phyloP scores from a whole-genome alignment of 2,329 filamentous ascomycete species.

The Xylaria sp. region DNA sequence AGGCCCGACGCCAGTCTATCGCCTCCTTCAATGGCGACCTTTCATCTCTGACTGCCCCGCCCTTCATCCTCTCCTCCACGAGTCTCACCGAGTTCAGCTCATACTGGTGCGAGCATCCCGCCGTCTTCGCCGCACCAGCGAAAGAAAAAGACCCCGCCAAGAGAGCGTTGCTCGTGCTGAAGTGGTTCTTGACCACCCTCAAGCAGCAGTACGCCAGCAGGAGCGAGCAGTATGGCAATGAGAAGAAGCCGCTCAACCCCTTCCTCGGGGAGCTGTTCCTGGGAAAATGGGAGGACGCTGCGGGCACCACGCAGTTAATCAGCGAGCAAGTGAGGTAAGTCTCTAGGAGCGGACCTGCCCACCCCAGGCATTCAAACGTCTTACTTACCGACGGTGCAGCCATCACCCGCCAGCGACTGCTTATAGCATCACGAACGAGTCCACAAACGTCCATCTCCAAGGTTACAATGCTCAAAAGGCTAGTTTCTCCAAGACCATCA shows the following conservation, averaged over 20 bases:
- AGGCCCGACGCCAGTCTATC: slow-evolving; percentile 32
- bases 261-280: slow-evolving; percentile 56
- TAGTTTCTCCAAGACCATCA: slow-evolving; percentile 52
- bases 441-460: slow-evolving; percentile 49
- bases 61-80: slow-evolving; percentile 52
- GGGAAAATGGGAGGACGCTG: slow-evolving; percentile 37
- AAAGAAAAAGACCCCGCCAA: slow-evolving; percentile 46
- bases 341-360: neutral
- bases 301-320: slow-evolving; percentile 36
- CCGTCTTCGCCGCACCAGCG: slow-evolving; percentile 51
- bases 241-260: slow-evolving; percentile 57
- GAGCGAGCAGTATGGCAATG: slow-evolving; percentile 48
- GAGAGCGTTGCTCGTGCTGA: slow-evolving; percentile 50
- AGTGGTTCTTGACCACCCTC: slow-evolving; percentile 51
- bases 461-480: slow-evolving; percentile 57
- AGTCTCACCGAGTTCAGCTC: slow-evolving; percentile 53
- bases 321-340: slow-evolving; percentile 51
- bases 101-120: slow-evolving; percentile 53
- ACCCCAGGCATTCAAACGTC: neutral
- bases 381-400: slow-evolving; percentile 30
- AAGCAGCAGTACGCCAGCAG: slow-evolving; percentile 52
- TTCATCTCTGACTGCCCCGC: slow-evolving; percentile 54
- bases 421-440: slow-evolving; percentile 49
- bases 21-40: slow-evolving; percentile 51
- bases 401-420: slow-evolving; percentile 58